phyloP scores from a whole-genome alignment of 202 grass and related monocot genomes.

The Hordeum pubiflorum region DNA sequence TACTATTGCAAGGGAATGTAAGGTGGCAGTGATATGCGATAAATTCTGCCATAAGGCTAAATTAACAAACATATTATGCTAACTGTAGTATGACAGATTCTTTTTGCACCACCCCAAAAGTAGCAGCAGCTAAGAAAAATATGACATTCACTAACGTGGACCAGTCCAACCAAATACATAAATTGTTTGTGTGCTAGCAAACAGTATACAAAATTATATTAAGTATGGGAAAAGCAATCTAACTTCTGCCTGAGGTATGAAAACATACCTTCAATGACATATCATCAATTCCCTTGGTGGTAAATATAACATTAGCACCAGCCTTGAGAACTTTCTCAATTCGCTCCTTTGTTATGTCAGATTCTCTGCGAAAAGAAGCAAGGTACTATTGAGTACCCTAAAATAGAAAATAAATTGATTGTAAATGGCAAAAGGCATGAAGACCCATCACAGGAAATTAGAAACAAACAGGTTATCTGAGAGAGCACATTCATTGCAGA shows the following conservation, averaged over 20 bases:
- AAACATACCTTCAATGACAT: conserved; percentile 82
- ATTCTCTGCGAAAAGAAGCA: conserved; percentile 45
- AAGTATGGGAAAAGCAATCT: not conserved
- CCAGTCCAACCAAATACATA: not conserved
- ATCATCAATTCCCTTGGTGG: conserved; percentile 97
- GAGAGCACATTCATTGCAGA: too few relatives aligned
- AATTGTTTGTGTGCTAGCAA: not conserved
- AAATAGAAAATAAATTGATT: not conserved
- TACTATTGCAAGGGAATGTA: not conserved
- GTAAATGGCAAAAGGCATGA: not conserved
- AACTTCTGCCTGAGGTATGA: not conserved
- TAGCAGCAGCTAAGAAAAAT: not conserved
- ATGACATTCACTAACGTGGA: not conserved
- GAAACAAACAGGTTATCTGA: too few relatives aligned
- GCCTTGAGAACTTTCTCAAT: conserved; percentile 85
- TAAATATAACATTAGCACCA: conserved; percentile 84
- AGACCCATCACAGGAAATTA: too few relatives aligned
- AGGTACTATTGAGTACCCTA: not conserved
- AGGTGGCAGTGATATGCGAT: not conserved
- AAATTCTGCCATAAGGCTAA: not conserved
- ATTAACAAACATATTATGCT: not conserved
- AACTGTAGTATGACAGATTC: too few relatives aligned
- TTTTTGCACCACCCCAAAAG: not conserved
- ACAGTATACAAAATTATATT: not conserved
- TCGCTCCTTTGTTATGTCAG: conserved; percentile 87